Conservation (phyloP, 2,329 filamentous ascomycete species). For the Podosphaera xanthii region DNA sequence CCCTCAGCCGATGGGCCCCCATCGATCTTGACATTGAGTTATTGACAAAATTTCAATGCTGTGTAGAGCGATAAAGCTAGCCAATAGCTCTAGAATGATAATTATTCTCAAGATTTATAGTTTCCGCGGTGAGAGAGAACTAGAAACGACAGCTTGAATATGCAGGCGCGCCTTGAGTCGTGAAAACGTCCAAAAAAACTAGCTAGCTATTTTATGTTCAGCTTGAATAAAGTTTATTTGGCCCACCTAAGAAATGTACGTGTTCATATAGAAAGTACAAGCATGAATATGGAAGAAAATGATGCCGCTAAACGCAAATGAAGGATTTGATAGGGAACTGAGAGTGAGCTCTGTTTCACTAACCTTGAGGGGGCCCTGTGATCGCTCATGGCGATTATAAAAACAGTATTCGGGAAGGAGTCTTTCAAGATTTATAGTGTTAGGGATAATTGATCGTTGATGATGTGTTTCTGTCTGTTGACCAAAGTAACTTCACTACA, state of each 20-base stretch:
- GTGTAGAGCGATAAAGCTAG: background rate
- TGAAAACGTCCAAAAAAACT: background rate
- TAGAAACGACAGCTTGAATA: background rate
- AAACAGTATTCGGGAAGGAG: background rate
- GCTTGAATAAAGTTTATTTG: background rate
- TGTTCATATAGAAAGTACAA: background rate
- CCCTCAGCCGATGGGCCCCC: conserved; percentile 9
- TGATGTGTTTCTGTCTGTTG: too few relatives aligned
- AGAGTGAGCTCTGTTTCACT: background rate
- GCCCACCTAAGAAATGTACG: background rate
- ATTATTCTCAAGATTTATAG: background rate
- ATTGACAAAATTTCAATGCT: background rate
- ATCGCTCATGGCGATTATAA: background rate
- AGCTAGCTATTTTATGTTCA: too few relatives aligned
- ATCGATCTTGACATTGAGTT: conserved; percentile 5
- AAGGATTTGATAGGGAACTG: background rate
- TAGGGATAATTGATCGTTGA: too few relatives aligned
- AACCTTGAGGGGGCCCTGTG: background rate
- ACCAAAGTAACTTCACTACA: too few relatives aligned
- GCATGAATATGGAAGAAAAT: background rate
- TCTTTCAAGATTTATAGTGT: background rate
- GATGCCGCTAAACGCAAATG: background rate
- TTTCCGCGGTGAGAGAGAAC: background rate
- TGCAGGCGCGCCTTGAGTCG: background rate
- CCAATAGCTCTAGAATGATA: background rate